A percentile compares a stretch with the other conserved stretches of the same genome.
Evolutionary conservation across 768 basidiomycete genomes (phyloP).

Genomic region (Macrolepiota fuliginosa): DNA sequence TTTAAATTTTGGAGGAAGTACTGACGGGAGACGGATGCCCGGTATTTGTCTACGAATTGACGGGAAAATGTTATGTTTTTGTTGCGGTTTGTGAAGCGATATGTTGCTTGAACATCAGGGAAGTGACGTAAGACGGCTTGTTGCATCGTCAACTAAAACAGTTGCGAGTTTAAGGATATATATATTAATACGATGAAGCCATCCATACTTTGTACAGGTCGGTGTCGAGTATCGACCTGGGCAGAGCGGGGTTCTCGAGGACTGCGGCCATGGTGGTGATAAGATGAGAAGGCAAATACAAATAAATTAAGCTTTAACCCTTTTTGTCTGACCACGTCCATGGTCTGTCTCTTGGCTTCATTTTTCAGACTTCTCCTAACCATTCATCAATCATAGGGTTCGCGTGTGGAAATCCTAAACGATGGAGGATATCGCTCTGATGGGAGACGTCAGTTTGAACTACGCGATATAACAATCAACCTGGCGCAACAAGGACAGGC

Average conservation of each 20-base stretch:
- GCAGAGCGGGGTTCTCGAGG: slow-evolving; percentile 27
- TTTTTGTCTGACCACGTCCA: background rate
- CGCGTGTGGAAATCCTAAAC: slow-evolving; percentile 74
- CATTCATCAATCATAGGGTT: slow-evolving; percentile 30
- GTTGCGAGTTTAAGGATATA: background rate
- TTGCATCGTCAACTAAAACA: slow-evolving; percentile 86
- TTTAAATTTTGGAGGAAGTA: slow-evolving; percentile 2
- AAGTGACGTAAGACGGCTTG: slow-evolving; percentile 83
- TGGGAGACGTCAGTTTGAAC: slow-evolving; percentile 87
- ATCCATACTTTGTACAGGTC: slow-evolving; percentile 87
- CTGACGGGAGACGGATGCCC: slow-evolving; percentile 51
- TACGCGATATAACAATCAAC: slow-evolving; percentile 79
- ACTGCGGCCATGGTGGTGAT: slow-evolving; percentile 34
- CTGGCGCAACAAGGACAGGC: slow-evolving; percentile 72
- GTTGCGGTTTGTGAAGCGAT: slow-evolving; percentile 82
- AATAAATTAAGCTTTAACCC: background rate
- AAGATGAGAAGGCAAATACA: slow-evolving; percentile 11
- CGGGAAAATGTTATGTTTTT: slow-evolving; percentile 62
- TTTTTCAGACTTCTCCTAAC: slow-evolving; percentile 3
- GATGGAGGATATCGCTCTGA: slow-evolving; percentile 89
- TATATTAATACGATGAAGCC: background rate
- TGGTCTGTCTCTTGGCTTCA: background rate
- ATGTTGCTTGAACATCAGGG: slow-evolving; percentile 64
- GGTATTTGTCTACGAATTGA: slow-evolving; percentile 59
- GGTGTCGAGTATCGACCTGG: slow-evolving; percentile 79